phyloP scores from a whole-genome alignment of 2,329 filamentous ascomycete species.

The Fusarium metavorans region DNA sequence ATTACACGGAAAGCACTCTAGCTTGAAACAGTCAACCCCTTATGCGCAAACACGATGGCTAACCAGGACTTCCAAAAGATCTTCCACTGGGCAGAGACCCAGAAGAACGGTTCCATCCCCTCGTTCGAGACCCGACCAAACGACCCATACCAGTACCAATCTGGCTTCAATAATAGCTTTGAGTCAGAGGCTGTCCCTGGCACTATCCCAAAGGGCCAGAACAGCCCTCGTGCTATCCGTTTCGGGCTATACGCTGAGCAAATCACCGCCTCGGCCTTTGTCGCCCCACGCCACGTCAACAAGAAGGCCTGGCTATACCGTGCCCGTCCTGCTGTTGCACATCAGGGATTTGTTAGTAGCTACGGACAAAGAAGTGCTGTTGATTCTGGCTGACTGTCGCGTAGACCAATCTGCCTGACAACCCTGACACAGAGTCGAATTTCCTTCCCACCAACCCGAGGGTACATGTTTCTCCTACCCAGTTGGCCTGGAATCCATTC shows the following conservation, averaged over 20 bases:
- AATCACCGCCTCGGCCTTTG: constrained; percentile 52
- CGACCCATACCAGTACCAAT: constrained; percentile 65
- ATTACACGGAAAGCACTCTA: too few species aligned
- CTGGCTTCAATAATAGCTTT: constrained; percentile 63
- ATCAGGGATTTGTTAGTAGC: constrained; percentile 36
- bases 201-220: constrained; percentile 58
- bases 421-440: constrained; percentile 20
- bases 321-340: constrained; percentile 42
- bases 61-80: constrained; percentile 59
- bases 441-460: constrained; percentile 31
- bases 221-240: constrained; percentile 54
- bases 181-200: constrained; percentile 58
- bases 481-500: constrained; percentile 31
- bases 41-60: not conserved
- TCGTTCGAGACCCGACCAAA: constrained; percentile 58
- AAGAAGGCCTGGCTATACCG: constrained; percentile 46
- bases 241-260: constrained; percentile 56
- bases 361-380: too few species aligned
- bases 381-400: too few species aligned
- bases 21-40: too few species aligned
- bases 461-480: constrained; percentile 30
- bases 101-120: constrained; percentile 65
- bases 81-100: constrained; percentile 69
- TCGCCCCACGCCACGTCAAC: constrained; percentile 43
- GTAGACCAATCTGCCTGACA: constrained; percentile 7